Evolutionary conservation across 352 stramenopile genomes (phyloP).

Genomic region (Phytophthora boehmeriae): DNA sequence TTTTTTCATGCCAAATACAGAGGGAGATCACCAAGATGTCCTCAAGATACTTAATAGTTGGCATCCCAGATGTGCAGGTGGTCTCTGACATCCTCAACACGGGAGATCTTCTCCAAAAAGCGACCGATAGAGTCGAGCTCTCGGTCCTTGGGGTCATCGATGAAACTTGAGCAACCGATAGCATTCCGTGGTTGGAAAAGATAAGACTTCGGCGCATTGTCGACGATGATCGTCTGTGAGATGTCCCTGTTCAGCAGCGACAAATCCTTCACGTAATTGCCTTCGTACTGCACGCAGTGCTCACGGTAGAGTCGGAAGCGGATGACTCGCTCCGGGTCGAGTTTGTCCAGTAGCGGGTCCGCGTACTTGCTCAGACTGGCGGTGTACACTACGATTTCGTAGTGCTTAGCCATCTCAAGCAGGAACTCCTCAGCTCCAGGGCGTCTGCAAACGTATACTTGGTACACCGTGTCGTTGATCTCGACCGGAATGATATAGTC

Average conservation of each 20-base stretch:
- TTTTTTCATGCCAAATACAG: no score
- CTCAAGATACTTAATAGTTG: constrained; percentile 47
- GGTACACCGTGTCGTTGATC: constrained; percentile 87
- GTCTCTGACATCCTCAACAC: constrained; percentile 66
- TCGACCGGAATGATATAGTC: constrained; percentile 98
- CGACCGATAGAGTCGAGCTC: constrained; percentile 86
- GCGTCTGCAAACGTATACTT: constrained; percentile 94
- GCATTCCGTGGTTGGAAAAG: constrained; percentile 95
- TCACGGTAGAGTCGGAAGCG: constrained; percentile 92
- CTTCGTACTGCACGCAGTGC: constrained; percentile 96
- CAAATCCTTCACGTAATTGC: constrained; percentile 98
- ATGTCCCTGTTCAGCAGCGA: constrained; percentile 94
- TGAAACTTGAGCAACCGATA: constrained; percentile 89
- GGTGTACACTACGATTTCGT: constrained; percentile 99
- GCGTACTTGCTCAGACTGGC: constrained; percentile 61
- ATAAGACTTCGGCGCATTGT: constrained; percentile 96
- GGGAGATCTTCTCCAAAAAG: constrained; percentile 62
- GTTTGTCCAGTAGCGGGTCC: constrained; percentile 95
- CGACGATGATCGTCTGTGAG: constrained; percentile 43
- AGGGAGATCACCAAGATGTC: no score
- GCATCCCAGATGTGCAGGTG: constrained; percentile 76
- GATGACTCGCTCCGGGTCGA: constrained; percentile 93
- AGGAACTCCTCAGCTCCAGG: constrained; percentile 97
- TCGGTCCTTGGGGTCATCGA: constrained; percentile 88
- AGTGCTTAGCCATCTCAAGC: constrained; percentile 94